phyloP scores from a whole-genome alignment of 441 rosid genomes.

The Bocquillonia castaneifolia region DNA sequence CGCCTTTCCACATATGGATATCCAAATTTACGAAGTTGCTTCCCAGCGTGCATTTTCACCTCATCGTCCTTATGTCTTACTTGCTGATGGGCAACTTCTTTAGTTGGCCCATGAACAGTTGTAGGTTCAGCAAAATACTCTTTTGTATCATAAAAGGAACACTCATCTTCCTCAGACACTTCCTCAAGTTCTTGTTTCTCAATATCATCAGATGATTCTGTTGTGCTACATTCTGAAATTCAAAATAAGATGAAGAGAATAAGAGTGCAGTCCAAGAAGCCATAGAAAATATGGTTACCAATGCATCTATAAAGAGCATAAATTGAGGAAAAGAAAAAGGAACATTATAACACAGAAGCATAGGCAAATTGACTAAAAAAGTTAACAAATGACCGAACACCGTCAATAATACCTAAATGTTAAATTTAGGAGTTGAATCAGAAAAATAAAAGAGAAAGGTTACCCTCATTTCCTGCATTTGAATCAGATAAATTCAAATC shows the following conservation, averaged over 20 bases:
- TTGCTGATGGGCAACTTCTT: conserved; percentile 23
- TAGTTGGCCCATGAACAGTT: conserved; percentile 32
- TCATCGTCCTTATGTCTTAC: conserved; percentile 26
- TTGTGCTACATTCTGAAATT: conserved; percentile 84
- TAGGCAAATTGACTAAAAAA: too few species aligned
- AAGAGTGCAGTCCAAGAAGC: conserved; percentile 16
- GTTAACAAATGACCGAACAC: not conserved
- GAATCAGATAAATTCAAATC: conserved; percentile 2
- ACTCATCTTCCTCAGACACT: conserved; percentile 66
- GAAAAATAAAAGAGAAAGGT: not conserved
- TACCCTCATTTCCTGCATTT: not conserved
- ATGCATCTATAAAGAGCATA: conserved; percentile 7
- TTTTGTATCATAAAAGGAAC: conserved; percentile 61
- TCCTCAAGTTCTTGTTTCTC: conserved; percentile 84
- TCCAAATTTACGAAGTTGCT: conserved; percentile 32
- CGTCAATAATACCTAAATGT: not conserved
- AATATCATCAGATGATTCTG: conserved; percentile 84
- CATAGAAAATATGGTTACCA: not conserved
- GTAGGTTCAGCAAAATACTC: conserved; percentile 57
- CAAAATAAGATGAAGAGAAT: conserved; percentile 21
- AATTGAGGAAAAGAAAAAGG: not conserved
- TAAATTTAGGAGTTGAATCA: not conserved
- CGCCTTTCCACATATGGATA: conserved; percentile 55
- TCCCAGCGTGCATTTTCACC: conserved; percentile 37
- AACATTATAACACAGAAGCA: too few species aligned